Percentiles rank a stretch among this genome's conserved stretches.
phyloP scores from a whole-genome alignment of 768 basidiomycete species.

The Leccinum imitatum region DNA sequence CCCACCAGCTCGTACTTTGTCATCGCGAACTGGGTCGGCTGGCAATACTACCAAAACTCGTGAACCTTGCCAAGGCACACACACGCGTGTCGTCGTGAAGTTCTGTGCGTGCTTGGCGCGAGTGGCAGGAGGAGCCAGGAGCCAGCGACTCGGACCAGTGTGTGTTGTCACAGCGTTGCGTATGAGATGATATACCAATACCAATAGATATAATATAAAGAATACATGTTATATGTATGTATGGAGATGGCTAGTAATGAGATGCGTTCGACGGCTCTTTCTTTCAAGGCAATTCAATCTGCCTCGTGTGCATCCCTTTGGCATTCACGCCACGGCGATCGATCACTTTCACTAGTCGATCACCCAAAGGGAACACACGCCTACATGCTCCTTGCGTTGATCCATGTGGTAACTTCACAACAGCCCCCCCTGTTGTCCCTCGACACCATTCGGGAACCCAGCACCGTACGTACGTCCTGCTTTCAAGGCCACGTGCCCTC shows the following conservation, averaged over 20 bases:
- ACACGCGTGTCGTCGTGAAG: constrained; percentile 5
- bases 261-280: constrained; percentile 4
- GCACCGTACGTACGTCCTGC: neutral
- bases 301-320: constrained; percentile 23
- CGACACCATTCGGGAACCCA: neutral
- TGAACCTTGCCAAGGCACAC: constrained; percentile 35
- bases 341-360: constrained; percentile 18
- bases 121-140: neutral
- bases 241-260: neutral
- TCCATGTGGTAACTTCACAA: constrained; percentile 17
- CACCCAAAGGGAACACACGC: constrained; percentile 16
- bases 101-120: neutral
- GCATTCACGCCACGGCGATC: constrained; percentile 15
- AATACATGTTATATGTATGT: neutral
- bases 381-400: constrained; percentile 22
- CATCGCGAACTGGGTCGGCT: constrained; percentile 98
- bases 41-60: constrained; percentile 95
- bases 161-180: neutral
- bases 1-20: constrained; percentile 86
- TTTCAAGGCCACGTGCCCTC: constrained; percentile 15
- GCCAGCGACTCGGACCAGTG: neutral
- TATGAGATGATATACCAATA: neutral
- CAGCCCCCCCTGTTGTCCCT: neutral
- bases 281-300: constrained; percentile 15
- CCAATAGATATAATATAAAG: neutral